phyloP scores from a whole-genome alignment of 164 flowering plant genomes.

The Tinospora cordifolia region DNA sequence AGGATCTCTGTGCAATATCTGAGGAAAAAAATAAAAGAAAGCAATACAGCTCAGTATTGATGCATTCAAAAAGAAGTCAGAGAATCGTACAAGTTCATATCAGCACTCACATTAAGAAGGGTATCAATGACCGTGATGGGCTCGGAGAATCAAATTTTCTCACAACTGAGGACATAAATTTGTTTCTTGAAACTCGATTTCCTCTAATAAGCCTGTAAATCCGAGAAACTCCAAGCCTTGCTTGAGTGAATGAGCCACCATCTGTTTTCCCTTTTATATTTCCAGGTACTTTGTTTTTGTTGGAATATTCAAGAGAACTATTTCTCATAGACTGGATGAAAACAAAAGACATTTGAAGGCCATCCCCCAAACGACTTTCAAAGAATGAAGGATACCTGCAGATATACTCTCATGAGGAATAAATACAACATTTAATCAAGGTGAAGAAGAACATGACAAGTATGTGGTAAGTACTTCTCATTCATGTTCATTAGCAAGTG shows the following conservation, averaged over 20 bases:
- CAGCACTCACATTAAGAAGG: constrained; percentile 71
- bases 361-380: constrained; percentile 97
- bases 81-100: not conserved
- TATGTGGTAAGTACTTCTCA: constrained; percentile 57
- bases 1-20: too few species aligned
- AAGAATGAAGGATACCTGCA: constrained; percentile 90
- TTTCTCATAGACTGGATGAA: constrained; percentile 56
- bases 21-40: too few species aligned
- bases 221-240: constrained; percentile 78
- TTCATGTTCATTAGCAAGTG: constrained; percentile 92
- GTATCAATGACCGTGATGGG: constrained; percentile 38
- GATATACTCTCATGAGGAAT: constrained; percentile 9
- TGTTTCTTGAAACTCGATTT: constrained; percentile 82
- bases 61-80: not conserved
- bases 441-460: not conserved
- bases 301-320: constrained; percentile 25
- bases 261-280: constrained; percentile 56
- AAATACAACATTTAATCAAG: constrained; percentile 5
- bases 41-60: not conserved
- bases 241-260: constrained; percentile 41
- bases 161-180: constrained; percentile 86
- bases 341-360: constrained; percentile 84
- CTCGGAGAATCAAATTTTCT: constrained; percentile 76
- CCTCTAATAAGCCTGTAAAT: constrained; percentile 92
- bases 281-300: constrained; percentile 36